phyloP scores from a whole-genome alignment of 2,329 filamentous ascomycete genomes.

The Aspergillus sp. region DNA sequence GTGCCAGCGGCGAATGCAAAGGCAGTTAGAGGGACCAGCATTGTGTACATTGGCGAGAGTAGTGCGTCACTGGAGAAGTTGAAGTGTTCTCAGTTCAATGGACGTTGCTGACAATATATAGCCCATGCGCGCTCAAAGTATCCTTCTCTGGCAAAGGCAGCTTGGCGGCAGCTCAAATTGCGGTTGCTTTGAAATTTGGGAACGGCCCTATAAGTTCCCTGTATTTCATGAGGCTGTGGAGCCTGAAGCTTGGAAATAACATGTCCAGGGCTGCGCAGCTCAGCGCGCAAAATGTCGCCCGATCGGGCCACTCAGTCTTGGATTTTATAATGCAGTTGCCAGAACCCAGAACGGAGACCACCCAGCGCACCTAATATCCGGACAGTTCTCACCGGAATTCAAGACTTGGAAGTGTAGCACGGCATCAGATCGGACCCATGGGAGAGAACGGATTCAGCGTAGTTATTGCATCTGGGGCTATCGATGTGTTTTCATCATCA shows the following conservation, averaged over 20 bases:
- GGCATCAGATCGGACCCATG: too few relatives aligned
- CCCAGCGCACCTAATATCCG: too few relatives aligned
- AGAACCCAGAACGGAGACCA: too few relatives aligned
- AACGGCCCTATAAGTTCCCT: not conserved
- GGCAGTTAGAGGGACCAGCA: not conserved
- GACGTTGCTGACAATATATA: not conserved
- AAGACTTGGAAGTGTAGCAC: too few relatives aligned
- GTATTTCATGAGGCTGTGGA: not conserved
- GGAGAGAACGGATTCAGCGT: too few relatives aligned
- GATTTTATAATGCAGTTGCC: too few relatives aligned
- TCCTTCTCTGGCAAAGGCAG: not conserved
- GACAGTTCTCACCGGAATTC: too few relatives aligned
- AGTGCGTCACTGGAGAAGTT: too few relatives aligned
- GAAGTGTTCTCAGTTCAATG: too few relatives aligned
- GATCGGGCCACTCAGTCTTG: not conserved
- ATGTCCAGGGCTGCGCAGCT: not conserved
- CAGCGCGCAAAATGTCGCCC: constrained; percentile 1
- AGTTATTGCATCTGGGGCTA: too few relatives aligned
- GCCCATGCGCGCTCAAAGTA: not conserved
- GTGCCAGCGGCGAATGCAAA: not conserved
- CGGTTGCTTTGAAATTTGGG: not conserved
- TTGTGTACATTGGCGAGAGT: not conserved
- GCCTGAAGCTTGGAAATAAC: not conserved
- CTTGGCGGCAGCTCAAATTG: not conserved
- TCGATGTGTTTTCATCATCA: too few relatives aligned